A percentile compares a stretch with the other conserved stretches of the same genome.
Evolutionary conservation across 2,329 filamentous ascomycete species (phyloP).

Genomic region (Alternaria incomplexa): DNA sequence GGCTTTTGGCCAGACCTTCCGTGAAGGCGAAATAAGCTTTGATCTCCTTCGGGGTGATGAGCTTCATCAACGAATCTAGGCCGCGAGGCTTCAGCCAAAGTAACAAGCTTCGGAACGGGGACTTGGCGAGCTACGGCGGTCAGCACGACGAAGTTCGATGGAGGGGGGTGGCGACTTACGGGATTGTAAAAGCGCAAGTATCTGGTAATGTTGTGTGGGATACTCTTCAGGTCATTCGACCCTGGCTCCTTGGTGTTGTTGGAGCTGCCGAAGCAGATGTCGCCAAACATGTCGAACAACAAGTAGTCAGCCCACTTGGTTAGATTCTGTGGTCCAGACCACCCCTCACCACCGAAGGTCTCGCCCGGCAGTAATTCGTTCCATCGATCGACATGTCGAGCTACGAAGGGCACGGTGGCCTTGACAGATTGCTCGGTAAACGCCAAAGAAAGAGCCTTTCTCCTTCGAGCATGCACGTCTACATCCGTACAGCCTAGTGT

Average conservation of each 20-base stretch:
- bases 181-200: constrained; percentile 14
- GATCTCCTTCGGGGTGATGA: constrained; percentile 4
- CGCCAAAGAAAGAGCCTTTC: constrained; percentile 17
- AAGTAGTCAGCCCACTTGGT: constrained; percentile 36
- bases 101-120: constrained; percentile 10
- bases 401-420: constrained; percentile 14
- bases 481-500: constrained; percentile 12
- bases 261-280: constrained; percentile 45
- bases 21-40: constrained; percentile 12
- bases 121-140: constrained; percentile 8
- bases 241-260: constrained; percentile 42
- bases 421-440: constrained; percentile 23
- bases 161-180: not conserved
- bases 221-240: constrained; percentile 16
- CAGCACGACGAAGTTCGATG: not conserved
- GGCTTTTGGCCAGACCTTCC: constrained; percentile 1
- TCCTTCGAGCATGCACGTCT: constrained; percentile 16
- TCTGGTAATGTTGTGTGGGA: constrained; percentile 10
- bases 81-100: constrained; percentile 23
- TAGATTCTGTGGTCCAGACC: constrained; percentile 15
- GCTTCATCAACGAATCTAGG: constrained; percentile 11
- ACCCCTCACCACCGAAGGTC: constrained; percentile 2
- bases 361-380: constrained; percentile 6
- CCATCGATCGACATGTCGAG: constrained; percentile 22
- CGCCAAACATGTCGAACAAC: constrained; percentile 54